Evolutionary conservation across 805 yeast genomes (phyloP), one percentile per base, ranked within the genome.

Genomic region (Wickerhamomyces pijperi): DNA sequence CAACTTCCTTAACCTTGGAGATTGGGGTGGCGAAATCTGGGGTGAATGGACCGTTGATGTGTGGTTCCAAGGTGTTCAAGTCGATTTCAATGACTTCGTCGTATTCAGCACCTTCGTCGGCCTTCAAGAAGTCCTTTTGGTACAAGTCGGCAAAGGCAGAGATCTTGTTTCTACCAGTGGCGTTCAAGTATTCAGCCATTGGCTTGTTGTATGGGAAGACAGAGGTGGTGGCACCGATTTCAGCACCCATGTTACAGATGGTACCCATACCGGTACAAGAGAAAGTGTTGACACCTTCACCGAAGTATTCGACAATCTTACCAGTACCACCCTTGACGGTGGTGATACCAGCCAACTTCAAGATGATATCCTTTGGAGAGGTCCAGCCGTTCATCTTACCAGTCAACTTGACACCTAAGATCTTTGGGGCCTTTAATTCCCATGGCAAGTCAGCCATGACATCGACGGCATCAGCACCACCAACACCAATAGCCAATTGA

Each of bases 221-320:
- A 36, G 97, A 88, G 42, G 97, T 88, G 46, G 97, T 88, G 45
- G 97, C 97, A 69, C 97, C 97, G 53, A 88, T 87, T 69, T 88
- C 97, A 51, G 97, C 97, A 73, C 97, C 97, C 97, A 88, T 88
- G 67, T 88, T 88, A 76, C 97, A 88, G 68, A 88, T 88, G 54
- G 97, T 88, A 61, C 94, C 97, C 97, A 88, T 88, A 75, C 97
- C 97, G 38, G 97, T 90, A 67, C 95, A 86, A 37, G 95, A 83
- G 64, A 88, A 80, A 43, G 90, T 74, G 56, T 82, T 76, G 41
- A 88, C 88, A 74, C 97, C 97, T 40, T 80, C 87, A 63, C 97
- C 97, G 57, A 81, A 88, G 72, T 88, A 88, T 70, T 88, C 97
- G 49, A 90, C 94, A 59, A 88, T 87, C 60, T 77, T 77, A 64